These are phyloP conservation scores for Aquilaria malaccensis DNA, from an alignment of 345 rosid genomes.

Conservation along the genomic window DNA sequence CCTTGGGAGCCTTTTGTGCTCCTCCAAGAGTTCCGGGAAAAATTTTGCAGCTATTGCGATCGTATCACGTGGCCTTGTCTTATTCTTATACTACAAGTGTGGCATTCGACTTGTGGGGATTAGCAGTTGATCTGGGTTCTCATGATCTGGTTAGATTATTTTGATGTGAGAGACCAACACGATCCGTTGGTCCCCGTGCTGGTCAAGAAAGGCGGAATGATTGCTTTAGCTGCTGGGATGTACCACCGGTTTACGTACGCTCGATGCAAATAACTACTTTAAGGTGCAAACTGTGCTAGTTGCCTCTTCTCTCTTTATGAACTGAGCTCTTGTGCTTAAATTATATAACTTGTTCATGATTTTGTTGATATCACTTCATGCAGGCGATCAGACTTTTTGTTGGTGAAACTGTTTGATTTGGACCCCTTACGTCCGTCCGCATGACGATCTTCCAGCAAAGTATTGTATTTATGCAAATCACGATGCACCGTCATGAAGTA, in stretches of 20 bases:
- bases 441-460: constrained; percentile 67
- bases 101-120: too few species aligned
- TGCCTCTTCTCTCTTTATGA: background rate
- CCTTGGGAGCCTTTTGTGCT: too few species aligned
- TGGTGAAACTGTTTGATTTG: constrained; percentile 69
- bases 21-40: too few species aligned
- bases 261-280: constrained; percentile 54
- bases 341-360: background rate
- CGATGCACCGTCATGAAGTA: background rate
- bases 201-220: constrained; percentile 75
- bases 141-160: constrained; percentile 37
- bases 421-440: constrained; percentile 74
- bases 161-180: constrained; percentile 54
- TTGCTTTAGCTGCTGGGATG: constrained; percentile 65
- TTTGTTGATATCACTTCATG: constrained; percentile 1
- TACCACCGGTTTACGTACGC: constrained; percentile 54
- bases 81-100: too few species aligned
- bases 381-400: constrained; percentile 75
- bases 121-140: too few species aligned
- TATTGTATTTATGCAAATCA: constrained; percentile 5
- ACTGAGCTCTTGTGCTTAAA: background rate
- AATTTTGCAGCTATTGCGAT: too few species aligned
- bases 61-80: too few species aligned
- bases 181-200: constrained; percentile 58
- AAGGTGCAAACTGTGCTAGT: constrained; percentile 31